A percentile compares a stretch with the other conserved stretches of the same genome.
Conservation (phyloP, 2,329 filamentous ascomycete species). For the Chrysoporthe cubensis region DNA sequence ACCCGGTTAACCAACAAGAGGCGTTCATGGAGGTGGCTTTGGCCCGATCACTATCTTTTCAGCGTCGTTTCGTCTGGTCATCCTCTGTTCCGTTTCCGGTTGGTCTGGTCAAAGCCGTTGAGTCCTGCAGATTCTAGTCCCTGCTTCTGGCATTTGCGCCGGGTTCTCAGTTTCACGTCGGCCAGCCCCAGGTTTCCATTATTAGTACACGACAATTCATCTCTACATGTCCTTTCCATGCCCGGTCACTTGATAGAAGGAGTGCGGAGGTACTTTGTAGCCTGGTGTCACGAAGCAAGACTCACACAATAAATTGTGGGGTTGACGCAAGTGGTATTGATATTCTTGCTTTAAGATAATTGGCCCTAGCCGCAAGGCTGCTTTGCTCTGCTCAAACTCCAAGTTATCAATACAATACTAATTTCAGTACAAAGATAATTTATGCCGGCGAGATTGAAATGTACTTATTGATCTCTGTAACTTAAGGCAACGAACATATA, state of each 20-base stretch:
- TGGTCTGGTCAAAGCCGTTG: not conserved
- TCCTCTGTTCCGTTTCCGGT: constrained; percentile 1
- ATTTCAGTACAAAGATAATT: too few species aligned
- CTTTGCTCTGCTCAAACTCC: too few species aligned
- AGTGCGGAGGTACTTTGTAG: not conserved
- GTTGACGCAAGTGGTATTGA: too few species aligned
- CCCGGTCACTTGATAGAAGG: not conserved
- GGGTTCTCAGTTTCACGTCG: constrained; percentile 2
- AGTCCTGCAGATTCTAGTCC: not conserved
- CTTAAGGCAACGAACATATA: not conserved
- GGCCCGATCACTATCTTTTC: not conserved
- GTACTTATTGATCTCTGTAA: too few species aligned
- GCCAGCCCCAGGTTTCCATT: not conserved
- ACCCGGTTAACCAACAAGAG: not conserved
- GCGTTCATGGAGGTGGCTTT: not conserved
- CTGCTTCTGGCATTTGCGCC: not conserved
- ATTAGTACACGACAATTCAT: not conserved
- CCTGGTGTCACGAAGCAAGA: too few species aligned
- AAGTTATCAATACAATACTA: too few species aligned
- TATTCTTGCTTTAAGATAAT: too few species aligned
- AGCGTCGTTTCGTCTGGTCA: constrained; percentile 6
- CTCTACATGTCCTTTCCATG: not conserved
- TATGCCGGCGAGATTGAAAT: too few species aligned
- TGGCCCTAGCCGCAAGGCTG: too few species aligned
- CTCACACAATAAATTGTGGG: too few species aligned